These are phyloP conservation scores for Rauvolfia tetraphylla DNA, from an alignment of 257 asterid genomes.

Conservation along the genomic window DNA sequence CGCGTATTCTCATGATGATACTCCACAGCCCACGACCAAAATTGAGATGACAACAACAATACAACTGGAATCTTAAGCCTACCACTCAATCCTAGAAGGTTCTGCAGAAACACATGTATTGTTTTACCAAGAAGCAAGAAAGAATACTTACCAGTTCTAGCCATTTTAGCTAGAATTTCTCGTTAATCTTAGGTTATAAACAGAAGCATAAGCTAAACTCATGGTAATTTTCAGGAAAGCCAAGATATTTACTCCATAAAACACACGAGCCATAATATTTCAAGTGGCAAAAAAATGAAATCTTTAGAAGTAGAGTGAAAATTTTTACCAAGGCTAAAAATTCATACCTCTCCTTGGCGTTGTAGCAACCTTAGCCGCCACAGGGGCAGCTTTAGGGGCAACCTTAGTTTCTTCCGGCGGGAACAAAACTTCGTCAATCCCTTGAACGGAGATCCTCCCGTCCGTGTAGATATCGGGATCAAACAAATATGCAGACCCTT, in stretches of 20 bases:
- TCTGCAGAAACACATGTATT: neutral
- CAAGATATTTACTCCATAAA: neutral
- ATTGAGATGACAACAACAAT: neutral
- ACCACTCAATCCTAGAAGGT: neutral
- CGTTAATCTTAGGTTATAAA: neutral
- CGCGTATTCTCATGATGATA: slow-evolving; percentile 21
- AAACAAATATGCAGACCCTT: slow-evolving; percentile 66
- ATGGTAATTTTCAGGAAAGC: neutral
- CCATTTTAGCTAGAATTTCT: neutral
- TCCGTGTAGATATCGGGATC: slow-evolving; percentile 96
- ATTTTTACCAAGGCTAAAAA: slow-evolving; percentile 5
- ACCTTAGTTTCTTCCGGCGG: slow-evolving; percentile 56
- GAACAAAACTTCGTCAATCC: slow-evolving; percentile 72
- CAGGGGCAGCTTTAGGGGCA: slow-evolving; percentile 45
- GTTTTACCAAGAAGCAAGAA: neutral
- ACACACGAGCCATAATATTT: neutral
- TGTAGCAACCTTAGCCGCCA: slow-evolving; percentile 45
- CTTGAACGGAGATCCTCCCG: slow-evolving; percentile 95
- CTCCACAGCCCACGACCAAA: slow-evolving; percentile 9
- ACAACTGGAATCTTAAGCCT: neutral
- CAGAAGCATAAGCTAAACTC: slow-evolving; percentile 4
- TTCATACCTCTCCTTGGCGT: slow-evolving; percentile 63
- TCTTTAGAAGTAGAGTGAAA: neutral
- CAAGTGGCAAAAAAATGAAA: neutral
- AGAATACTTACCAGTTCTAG: neutral